These are phyloP conservation scores for Gamsiella multidivaricata DNA, from an alignment of 192 early-diverging fungal genomes.

Conservation along the genomic window DNA sequence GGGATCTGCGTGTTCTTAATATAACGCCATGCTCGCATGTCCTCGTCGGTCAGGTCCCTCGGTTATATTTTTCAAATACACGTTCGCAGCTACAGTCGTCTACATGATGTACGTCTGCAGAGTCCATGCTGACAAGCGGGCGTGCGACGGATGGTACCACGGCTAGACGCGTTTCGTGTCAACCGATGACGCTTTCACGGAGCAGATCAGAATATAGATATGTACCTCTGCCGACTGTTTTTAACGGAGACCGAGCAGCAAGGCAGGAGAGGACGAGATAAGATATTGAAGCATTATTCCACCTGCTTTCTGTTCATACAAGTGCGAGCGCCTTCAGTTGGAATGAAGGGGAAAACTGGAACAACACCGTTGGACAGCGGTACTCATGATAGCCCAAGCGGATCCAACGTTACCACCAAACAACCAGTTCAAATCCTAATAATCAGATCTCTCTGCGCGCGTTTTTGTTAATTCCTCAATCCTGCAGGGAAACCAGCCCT, in stretches of 20 bases:
- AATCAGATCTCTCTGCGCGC: no score
- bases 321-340: not conserved
- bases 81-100: no score
- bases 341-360: not conserved
- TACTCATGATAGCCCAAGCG: no score
- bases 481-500: no score
- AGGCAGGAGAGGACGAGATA: not conserved
- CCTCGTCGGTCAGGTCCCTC: not conserved
- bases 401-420: no score
- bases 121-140: not conserved
- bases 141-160: not conserved
- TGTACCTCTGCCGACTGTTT: not conserved
- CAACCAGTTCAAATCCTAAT: no score
- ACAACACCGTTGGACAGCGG: no score
- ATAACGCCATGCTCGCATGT: not conserved
- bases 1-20: constrained; percentile 15
- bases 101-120: no score
- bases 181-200: constrained; percentile 10
- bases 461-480: no score
- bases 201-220: constrained; percentile 5
- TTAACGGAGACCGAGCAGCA: constrained; percentile 3
- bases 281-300: not conserved
- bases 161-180: constrained; percentile 4
- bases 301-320: not conserved
- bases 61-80: no score